A percentile compares a stretch with the other conserved stretches of the same genome.
Conservation (phyloP, 2,329 filamentous ascomycete species). For the Colletotrichum cordylinicola region DNA sequence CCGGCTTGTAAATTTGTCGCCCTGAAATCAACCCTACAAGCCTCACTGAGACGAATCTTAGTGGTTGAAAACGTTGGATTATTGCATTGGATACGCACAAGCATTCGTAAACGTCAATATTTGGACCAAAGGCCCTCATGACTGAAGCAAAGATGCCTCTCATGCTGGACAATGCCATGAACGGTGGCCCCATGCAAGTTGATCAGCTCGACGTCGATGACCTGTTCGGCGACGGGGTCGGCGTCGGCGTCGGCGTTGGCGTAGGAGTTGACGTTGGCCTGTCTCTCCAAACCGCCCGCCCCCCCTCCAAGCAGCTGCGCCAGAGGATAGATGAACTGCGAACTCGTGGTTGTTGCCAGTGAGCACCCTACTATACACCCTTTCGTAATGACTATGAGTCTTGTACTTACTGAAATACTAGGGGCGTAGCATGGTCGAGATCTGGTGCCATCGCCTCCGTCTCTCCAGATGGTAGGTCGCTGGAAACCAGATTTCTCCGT, state of each 20-base stretch:
- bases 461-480: conserved; percentile 69
- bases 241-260: conserved; percentile 61
- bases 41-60: neutral
- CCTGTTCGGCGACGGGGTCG: conserved; percentile 75
- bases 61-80: neutral
- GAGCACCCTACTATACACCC: conserved; percentile 38
- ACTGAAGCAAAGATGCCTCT: conserved; percentile 49
- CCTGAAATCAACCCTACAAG: conserved; percentile 4
- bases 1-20: neutral
- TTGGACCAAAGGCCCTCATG: conserved; percentile 27
- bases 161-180: conserved; percentile 56
- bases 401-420: conserved; percentile 38
- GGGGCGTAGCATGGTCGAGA: conserved; percentile 87
- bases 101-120: neutral
- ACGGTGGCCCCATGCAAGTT: conserved; percentile 52
- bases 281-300: conserved; percentile 55
- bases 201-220: conserved; percentile 71
- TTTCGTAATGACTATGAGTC: neutral
- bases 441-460: conserved; percentile 86
- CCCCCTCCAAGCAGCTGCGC: conserved; percentile 70
- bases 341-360: conserved; percentile 82
- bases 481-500: conserved; percentile 77
- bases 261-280: conserved; percentile 73
- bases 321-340: conserved; percentile 80
- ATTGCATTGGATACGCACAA: neutral